Evolutionary conservation across 164 flowering plant genomes (phyloP).

Genomic region (Litsea cubeba): DNA sequence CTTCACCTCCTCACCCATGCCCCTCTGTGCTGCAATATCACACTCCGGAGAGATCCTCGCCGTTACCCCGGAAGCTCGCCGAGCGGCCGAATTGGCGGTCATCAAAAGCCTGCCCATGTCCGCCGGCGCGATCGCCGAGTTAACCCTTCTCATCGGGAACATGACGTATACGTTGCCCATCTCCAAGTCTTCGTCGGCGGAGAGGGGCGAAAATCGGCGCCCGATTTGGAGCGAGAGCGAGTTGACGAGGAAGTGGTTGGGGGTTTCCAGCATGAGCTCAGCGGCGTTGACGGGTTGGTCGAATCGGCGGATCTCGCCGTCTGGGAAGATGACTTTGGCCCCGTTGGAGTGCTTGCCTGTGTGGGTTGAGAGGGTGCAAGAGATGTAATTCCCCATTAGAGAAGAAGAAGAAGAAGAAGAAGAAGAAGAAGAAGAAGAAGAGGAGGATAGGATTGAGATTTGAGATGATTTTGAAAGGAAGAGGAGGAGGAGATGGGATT

Average conservation of each 20-base stretch:
- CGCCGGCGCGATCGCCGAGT: slow-evolving; percentile 45
- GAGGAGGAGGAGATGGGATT: background rate
- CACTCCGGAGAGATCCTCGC: slow-evolving; percentile 33
- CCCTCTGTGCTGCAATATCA: background rate
- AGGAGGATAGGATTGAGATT: background rate
- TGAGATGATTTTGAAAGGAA: background rate
- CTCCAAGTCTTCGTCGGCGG: slow-evolving; percentile 78
- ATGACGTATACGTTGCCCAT: slow-evolving; percentile 50
- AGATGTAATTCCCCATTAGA: slow-evolving; percentile 65
- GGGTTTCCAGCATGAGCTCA: slow-evolving; percentile 73
- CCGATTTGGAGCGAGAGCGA: slow-evolving; percentile 49
- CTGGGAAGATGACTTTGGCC: slow-evolving; percentile 51
- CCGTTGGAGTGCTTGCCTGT: slow-evolving; percentile 10
- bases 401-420: no score
- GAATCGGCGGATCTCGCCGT: slow-evolving; percentile 44
- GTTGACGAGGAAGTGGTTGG: slow-evolving; percentile 59
- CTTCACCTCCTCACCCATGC: slow-evolving; percentile 16
- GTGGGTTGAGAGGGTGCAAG: slow-evolving; percentile 36
- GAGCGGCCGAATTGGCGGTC: slow-evolving; percentile 32
- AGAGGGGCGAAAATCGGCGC: slow-evolving; percentile 50
- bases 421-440: no score
- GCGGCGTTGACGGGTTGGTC: slow-evolving; percentile 48
- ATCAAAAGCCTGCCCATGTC: slow-evolving; percentile 50
- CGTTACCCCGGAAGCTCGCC: slow-evolving; percentile 17
- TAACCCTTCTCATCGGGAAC: slow-evolving; percentile 65